A percentile compares a stretch with the other conserved stretches of the same genome.
These are phyloP conservation scores for Sugiyamaella americana DNA, from an alignment of 805 yeast genomes.

Conservation along the genomic window DNA sequence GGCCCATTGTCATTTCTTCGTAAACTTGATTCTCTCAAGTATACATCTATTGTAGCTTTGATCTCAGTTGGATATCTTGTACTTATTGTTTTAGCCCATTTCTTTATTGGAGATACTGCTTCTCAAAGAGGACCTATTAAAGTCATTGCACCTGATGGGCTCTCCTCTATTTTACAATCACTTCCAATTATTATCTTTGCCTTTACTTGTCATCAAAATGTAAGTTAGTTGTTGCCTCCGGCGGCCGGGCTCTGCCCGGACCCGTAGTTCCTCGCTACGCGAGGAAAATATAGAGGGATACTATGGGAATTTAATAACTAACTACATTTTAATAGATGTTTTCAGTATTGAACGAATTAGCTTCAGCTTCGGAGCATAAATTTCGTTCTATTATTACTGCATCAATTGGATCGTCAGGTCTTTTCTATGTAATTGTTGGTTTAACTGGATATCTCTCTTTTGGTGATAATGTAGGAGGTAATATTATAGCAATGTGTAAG, in stretches of 20 bases:
- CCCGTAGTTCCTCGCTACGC: too few relatives aligned
- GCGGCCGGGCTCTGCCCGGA: too few relatives aligned
- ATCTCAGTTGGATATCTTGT: slow-evolving; percentile 74
- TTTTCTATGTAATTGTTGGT: slow-evolving; percentile 67
- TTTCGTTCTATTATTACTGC: slow-evolving; percentile 43
- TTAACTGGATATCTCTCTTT: slow-evolving; percentile 78
- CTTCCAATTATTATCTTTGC: slow-evolving; percentile 93
- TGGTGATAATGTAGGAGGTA: slow-evolving; percentile 74
- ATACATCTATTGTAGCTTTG: slow-evolving; percentile 78
- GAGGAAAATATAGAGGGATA: not conserved
- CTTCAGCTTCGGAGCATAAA: slow-evolving; percentile 43
- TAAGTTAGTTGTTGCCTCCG: too few relatives aligned
- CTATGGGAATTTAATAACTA: not conserved
- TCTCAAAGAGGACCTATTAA: slow-evolving; percentile 46
- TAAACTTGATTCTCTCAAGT: slow-evolving; percentile 73
- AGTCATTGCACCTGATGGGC: slow-evolving; percentile 41
- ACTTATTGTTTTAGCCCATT: slow-evolving; percentile 68
- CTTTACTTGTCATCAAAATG: slow-evolving; percentile 92
- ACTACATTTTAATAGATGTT: too few relatives aligned
- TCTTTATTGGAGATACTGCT: slow-evolving; percentile 49
- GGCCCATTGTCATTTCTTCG: slow-evolving; percentile 66
- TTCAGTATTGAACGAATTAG: slow-evolving; percentile 76
- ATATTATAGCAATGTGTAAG: slow-evolving; percentile 57
- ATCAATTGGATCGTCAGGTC: slow-evolving; percentile 56
- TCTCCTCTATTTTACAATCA: slow-evolving; percentile 49